phyloP scores from a whole-genome alignment of 306 rosid genomes.

The Glycyrrhiza uralensis region DNA sequence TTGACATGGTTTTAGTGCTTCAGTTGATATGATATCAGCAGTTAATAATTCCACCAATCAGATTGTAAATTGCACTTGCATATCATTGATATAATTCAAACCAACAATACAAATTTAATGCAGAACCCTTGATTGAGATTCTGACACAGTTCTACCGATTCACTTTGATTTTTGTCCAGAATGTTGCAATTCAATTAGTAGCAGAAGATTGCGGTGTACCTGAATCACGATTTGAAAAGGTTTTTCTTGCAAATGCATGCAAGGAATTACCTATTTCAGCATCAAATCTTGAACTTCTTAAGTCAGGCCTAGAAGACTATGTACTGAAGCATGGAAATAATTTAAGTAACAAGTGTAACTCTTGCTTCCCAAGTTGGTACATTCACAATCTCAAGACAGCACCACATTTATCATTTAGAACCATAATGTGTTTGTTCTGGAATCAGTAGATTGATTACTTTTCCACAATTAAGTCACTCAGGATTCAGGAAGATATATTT shows the following conservation, averaged over 20 bases:
- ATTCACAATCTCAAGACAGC: slow-evolving; percentile 27
- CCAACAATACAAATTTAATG: not conserved
- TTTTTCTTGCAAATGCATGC: slow-evolving; percentile 52
- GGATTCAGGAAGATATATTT: slow-evolving; percentile 4
- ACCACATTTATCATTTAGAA: slow-evolving; percentile 19
- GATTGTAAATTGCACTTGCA: not conserved
- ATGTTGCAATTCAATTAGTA: slow-evolving; percentile 60
- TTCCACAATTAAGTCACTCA: not conserved
- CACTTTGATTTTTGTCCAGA: slow-evolving; percentile 43
- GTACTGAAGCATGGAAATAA: slow-evolving; percentile 68
- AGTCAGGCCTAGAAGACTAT: slow-evolving; percentile 73
- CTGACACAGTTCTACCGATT: slow-evolving; percentile 15
- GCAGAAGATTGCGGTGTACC: slow-evolving; percentile 51
- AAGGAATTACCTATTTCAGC: slow-evolving; percentile 38
- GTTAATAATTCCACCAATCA: slow-evolving; percentile 6
- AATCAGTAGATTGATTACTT: slow-evolving; percentile 21
- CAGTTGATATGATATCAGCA: slow-evolving; percentile 1
- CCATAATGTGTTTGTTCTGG: slow-evolving; percentile 15
- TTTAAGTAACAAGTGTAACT: slow-evolving; percentile 40
- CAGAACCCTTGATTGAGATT: slow-evolving; percentile 14
- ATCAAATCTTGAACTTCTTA: slow-evolving; percentile 64
- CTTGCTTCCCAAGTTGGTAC: slow-evolving; percentile 68
- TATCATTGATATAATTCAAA: not conserved
- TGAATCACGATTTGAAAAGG: slow-evolving; percentile 50
- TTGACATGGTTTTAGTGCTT: slow-evolving; percentile 16